Base-by-base conservation (phyloP, 192 early-diverging fungal genomes). In the Phycomyces blakesleeanus region DNA sequence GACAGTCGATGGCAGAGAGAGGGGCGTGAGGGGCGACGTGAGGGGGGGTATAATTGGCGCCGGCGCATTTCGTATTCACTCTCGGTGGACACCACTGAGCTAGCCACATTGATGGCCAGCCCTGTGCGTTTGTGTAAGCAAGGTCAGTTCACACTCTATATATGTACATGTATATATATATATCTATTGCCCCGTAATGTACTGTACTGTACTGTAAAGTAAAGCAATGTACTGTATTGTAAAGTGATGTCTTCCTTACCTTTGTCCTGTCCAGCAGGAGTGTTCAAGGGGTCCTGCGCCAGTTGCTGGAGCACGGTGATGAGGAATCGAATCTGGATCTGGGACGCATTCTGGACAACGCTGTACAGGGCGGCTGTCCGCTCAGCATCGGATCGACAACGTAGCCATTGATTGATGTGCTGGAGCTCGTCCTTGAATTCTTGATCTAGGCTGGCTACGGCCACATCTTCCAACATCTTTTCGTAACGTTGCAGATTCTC, bases 391-490 rank as follows among this genome's bases (percentile, higher is more conserved):
- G 87, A 83, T 53, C 95, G 79, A 29, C 94, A 89, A 6, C 83
- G 82, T 74, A 98, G 94, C 96, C 96, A 98, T 61, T 95, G 87
- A 72, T 98, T 93, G 51, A 98, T 90, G 47, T 93, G 89, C 51
- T 86, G 83, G 49, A 97, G 84, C 71, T 95, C 95, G 52, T 95
- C 93, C 59, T 91, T 87, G 68, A 94, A 95, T 60, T 83, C 84
- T 42, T 86, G 87, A 69, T 95, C 93, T 51, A 92, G 73, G 58
- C 85, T 86, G 47, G 86, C 85, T 26, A 77, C 74, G 49, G 91
- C 89, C 89, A 96, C 93, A 57, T 93, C 90, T 70, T 98, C 93
- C 11, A 98, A 80, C 51, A 91, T 94, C 52, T 88, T 81, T 72
- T 98, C 92, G 73, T 93, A 95, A 69, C 93, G 90, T 64, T 88